Evolutionary conservation across 2,329 filamentous ascomycete species (phyloP), one percentile per base, ranked within the genome.

Genomic region (Neonectria sp.): DNA sequence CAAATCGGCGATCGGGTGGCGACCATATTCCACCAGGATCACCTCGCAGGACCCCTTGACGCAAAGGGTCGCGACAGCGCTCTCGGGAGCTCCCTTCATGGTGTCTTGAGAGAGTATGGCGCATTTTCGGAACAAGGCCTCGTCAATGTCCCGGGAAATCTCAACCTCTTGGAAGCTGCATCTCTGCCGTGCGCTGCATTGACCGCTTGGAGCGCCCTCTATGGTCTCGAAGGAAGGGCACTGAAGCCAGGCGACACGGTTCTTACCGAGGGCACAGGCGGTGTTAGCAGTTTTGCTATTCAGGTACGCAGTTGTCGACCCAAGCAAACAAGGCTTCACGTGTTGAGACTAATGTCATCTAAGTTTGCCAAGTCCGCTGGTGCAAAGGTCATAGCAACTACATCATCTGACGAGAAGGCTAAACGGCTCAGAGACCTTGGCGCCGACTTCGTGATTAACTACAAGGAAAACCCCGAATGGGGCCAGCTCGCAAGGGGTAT

Each of bases 351-450:
- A 12, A 48, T 48, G 17, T 24, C 11, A 6, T 48, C 35, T 9
- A 40, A 55, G 29, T 31, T 31, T 31, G 29, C 29, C 29, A 6
- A 8, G 9, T 31, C 29, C 0, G 83, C 83, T 0, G 88, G 87
- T 35, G 88, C 88, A 0, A 82, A 77, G 8, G 87, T 90, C 58
- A 88, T 90, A 61, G 86, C 88, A 0, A 90, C 88, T 0, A 90
- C 87, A 0, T 88, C 85, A 2, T 85, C 83, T 0, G 72, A 78
- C 0, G 79, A 79, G 3, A 90, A 90, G 76, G 84, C 79, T 6
- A 80, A 85, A 37, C 75, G 77, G 33, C 80, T 90, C 17, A 86
- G 85, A 77, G 79, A 82, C 68, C 79, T 87, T 13, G 88, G 88
- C 43, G 87, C 86, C 1, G 83, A 88, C 70, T 83, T 89, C 69